Base-by-base conservation (phyloP, 2,329 filamentous ascomycete genomes). In the Xylaria sp. region DNA sequence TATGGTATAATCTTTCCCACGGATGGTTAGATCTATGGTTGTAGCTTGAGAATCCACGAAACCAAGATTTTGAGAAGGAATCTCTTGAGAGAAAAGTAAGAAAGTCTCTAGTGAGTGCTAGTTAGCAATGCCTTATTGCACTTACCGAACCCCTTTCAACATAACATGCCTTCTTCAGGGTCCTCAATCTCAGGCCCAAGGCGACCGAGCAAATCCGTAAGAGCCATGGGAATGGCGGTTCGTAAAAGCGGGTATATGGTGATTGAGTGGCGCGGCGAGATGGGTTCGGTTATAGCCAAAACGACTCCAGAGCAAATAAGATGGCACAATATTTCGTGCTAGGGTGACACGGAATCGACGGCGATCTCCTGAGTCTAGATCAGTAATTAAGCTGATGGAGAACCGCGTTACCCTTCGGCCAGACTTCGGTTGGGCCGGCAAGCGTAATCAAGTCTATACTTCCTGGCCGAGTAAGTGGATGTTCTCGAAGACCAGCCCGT, bases 1-100 rank as follows among this genome's bases (percentile, higher is more conserved):
- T 73, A 98, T 91, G 39, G 86, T 88, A 67, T 93, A 89, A 76
- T 97, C 92, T 61, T 85, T 85, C 64, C 85, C 89, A 63, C 84
- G 88, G 69, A 98, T 86, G 39, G 85, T 85, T 67, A 97, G 78
- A 12, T 93, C 87, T 42, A 98, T 79, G 1, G 82, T 80, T 1
- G 85, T 78, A 9, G 92, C 89, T 71, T 87, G 89, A 17, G 92
- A 83, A 78, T 97, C 91, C 71, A 98, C 82, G 80, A 98, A 96
- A 76, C 95, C 96, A 9, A 98, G 89, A 74, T 94, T 90, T 63
- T 89, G 88, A 12, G 91, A 92, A 0, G 92, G 89, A 30, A 93
- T 88, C 19, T 88, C 82, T 77, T 92, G 89, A 51, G 93, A 91
- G 83, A 97, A 98, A 64, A 98, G 85, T 45, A 94, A 82, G 77